Conservation (phyloP, 148 eudicot genomes). For the Rhododendron molle region DNA sequence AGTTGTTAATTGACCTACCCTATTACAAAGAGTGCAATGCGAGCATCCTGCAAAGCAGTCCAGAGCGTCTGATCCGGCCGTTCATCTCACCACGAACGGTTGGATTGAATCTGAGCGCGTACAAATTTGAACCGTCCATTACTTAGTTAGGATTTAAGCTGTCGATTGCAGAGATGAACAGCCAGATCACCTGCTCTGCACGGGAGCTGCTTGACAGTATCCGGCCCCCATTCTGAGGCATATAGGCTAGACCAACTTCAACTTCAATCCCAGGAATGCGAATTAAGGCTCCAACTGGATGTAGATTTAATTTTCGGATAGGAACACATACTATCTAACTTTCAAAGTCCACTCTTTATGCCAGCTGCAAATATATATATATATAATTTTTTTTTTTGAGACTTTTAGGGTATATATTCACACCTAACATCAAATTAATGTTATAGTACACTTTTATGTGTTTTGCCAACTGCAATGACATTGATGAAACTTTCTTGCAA, state of each 20-base stretch:
- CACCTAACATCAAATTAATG: not conserved
- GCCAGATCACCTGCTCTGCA: too few species aligned
- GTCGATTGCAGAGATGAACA: too few species aligned
- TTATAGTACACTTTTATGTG: not conserved
- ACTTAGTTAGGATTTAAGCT: too few species aligned
- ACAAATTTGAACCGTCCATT: too few species aligned
- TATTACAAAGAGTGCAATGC: not conserved
- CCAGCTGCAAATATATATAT: not conserved
- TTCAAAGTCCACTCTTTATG: not conserved
- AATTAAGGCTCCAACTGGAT: not conserved
- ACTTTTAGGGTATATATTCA: slow-evolving; percentile 2
- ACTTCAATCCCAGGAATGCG: not conserved
- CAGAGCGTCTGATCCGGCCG: too few species aligned
- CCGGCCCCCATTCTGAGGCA: not conserved
- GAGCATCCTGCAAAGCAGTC: not conserved
- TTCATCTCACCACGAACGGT: too few species aligned
- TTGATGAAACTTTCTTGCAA: not conserved
- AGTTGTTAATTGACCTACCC: not conserved
- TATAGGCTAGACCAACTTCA: not conserved
- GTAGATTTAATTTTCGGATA: not conserved
- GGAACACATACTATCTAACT: not conserved
- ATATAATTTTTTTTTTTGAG: too few species aligned
- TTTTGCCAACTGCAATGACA: not conserved
- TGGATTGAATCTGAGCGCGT: too few species aligned
- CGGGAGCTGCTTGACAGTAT: too few species aligned